Evolutionary conservation across 345 rosid genomes (phyloP), one percentile per base, ranked within the genome.

Genomic region (Hirschfeldia incana): DNA sequence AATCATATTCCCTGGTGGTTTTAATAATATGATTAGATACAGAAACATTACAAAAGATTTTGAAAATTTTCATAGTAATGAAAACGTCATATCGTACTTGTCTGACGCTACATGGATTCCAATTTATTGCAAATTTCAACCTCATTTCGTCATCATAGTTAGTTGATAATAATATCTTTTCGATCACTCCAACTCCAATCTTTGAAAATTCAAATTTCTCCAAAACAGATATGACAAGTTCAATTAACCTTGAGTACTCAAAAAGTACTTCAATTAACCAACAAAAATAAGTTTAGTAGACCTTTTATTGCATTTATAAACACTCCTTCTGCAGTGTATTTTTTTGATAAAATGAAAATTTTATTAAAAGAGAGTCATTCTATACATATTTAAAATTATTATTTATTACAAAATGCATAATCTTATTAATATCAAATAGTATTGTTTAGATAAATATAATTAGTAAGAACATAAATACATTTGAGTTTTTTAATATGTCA

Each of bases 51-150:
- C 75, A 75, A 74, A 70, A 67, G 13, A 75, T 65, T 80, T 79
- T 79, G 37, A 62, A 77, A 60, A 66, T 21, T 4, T 0, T 73
- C 70, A 53, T 42, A 29, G 21, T 62, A 79, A 68, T 69, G 75
- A 74, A 67, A 36, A 69, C 75, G 78, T 74, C 82, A 74, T 74
- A 26, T 74, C 75, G 75, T 74, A 74, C 75, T 79, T 69, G 75
- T 68, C 75, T 79, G 82, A 79, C 82, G 78, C 74, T 78, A 59
- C 69, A 67, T 73, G 63, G 73, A 66, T 72, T 46, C 78, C 1
- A 34, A 74, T 79, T 79, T 62, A 79, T 79, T 79, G 78, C 78
- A 79, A 74, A 49, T 62, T 79, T 79, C 82, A 79, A 79, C 82
- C 66, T 62, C 75, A 61, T 74, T 51, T 63, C 82, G 78, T 74